A percentile compares a stretch with the other conserved stretches of the same genome.
Conservation (phyloP, 2,329 filamentous ascomycete genomes). For the Aspergillus calidoustus region DNA sequence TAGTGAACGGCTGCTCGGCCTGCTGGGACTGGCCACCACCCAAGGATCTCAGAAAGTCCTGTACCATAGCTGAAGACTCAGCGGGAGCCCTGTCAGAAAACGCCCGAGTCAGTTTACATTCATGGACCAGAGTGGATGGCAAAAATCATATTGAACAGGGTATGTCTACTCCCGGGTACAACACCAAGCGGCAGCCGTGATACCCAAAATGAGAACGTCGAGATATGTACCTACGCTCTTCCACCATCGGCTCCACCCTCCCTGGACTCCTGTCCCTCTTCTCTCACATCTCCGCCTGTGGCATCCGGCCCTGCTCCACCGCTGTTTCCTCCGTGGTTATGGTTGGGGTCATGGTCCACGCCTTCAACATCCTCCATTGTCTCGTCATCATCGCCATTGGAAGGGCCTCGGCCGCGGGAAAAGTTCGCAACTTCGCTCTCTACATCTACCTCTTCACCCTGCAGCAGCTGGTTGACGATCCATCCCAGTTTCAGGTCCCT, state of each 20-base stretch:
- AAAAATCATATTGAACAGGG: conserved; percentile 12
- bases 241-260: conserved; percentile 95
- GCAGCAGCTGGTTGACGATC: conserved; percentile 80
- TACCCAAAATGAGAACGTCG: conserved; percentile 28
- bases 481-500: conserved; percentile 86
- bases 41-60: conserved; percentile 86
- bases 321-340: conserved; percentile 64
- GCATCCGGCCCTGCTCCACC: conserved; percentile 85
- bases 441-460: conserved; percentile 87
- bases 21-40: conserved; percentile 59
- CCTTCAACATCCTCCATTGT: conserved; percentile 79
- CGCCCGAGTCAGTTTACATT: conserved; percentile 47
- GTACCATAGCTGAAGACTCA: conserved; percentile 71
- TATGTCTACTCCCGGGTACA: conserved; percentile 12
- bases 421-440: conserved; percentile 71
- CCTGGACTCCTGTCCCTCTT: conserved; percentile 85
- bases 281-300: conserved; percentile 86
- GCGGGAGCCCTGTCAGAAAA: conserved; percentile 59
- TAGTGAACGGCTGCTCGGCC: conserved; percentile 73
- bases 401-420: conserved; percentile 51
- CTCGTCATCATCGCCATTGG: conserved; percentile 69
- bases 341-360: conserved; percentile 59
- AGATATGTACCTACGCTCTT: conserved; percentile 91
- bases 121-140: conserved; percentile 11
- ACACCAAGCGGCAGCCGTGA: conserved; percentile 11